Evolutionary conservation across 2,329 filamentous ascomycete species (phyloP), one percentile per base, ranked within the genome.

Genomic region (Basipetospora chlamydospora): DNA sequence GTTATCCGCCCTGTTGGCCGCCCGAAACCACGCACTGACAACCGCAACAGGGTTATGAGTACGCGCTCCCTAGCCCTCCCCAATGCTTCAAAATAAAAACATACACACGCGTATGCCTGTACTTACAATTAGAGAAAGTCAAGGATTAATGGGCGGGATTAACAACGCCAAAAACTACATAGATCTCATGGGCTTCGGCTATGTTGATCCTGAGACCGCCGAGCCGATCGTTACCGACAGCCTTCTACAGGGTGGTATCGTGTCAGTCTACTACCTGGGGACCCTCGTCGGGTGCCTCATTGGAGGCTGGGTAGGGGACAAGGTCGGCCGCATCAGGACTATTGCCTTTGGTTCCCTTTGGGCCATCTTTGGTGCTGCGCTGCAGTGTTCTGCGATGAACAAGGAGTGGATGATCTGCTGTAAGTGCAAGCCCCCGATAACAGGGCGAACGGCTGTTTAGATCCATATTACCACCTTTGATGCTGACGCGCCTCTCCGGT

Each of bases 331-430:
- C 37, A 72, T 79, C 43, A 70, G 63, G 47, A 73, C 75, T 0
- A 80, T 81, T 46, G 74, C 66, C 2, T 47, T 70, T 1, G 76
- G 72, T 9, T 58, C 68, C 17, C 46, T 62, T 3, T 77, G 69
- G 70, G 70, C 64, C 2, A 61, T 73, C 10, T 37, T 76, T 12
- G 77, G 77, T 1, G 79, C 77, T 1, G 55, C 59, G 12, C 52
- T 85, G 42, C 79, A 84, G 51, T 70, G 67, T 42, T 73, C 73
- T 1, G 74, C 79, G 0, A 66, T 72, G 55, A 80, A 79, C 44
- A 60, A 70, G 29, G 58, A 66, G 20, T 81, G 77, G 77, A 82
- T 82, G 77, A 76, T 80, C 41, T 76, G 69, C 47, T 65, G 66
- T 70, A 54, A 49, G 67, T 49, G 4, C 1, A 6, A 37, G n/a